These are phyloP conservation scores for Candida pseudofarinosa DNA, from an alignment of 805 yeast genomes.

Conservation along the genomic window DNA sequence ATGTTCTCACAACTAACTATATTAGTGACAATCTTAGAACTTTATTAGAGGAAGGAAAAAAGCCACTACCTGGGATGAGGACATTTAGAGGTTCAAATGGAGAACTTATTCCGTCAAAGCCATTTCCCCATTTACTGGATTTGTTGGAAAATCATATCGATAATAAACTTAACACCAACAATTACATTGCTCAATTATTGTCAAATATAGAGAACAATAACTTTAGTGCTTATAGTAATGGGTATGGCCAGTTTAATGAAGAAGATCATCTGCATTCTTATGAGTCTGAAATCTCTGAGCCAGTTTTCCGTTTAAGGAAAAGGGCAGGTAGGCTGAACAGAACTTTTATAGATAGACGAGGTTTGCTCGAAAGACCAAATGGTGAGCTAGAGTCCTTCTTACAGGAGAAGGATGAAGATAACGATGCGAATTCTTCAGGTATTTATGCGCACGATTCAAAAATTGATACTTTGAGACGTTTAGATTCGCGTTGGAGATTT, in stretches of 20 bases:
- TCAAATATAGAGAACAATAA: constrained; percentile 36
- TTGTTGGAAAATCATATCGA: constrained; percentile 26
- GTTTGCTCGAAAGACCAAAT: constrained; percentile 36
- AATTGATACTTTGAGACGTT: constrained; percentile 42
- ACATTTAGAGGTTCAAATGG: constrained; percentile 50
- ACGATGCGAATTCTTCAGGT: constrained; percentile 9
- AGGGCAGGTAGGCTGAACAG: constrained; percentile 72
- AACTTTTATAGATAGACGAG: constrained; percentile 71
- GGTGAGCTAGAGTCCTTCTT: constrained; percentile 38
- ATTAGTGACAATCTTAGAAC: constrained; percentile 39
- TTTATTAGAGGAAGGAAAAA: constrained; percentile 41
- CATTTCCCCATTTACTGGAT: constrained; percentile 47
- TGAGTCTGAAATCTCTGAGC: constrained; percentile 39
- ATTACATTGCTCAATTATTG: constrained; percentile 37
- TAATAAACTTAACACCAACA: constrained; percentile 18
- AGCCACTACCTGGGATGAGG: constrained; percentile 40
- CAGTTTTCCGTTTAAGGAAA: constrained; percentile 61
- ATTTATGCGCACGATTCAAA: constrained; percentile 45
- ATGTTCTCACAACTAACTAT: constrained; percentile 57
- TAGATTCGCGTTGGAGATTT: constrained; percentile 63
- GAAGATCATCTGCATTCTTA: constrained; percentile 10
- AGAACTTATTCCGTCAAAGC: constrained; percentile 43
- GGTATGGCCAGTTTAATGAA: constrained; percentile 25
- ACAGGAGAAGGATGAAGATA: constrained; percentile 31
- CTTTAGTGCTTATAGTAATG: constrained; percentile 37